These are phyloP conservation scores for Trichomonas tenax DNA, from an alignment of 208 protist genomes.

Conservation along the genomic window DNA sequence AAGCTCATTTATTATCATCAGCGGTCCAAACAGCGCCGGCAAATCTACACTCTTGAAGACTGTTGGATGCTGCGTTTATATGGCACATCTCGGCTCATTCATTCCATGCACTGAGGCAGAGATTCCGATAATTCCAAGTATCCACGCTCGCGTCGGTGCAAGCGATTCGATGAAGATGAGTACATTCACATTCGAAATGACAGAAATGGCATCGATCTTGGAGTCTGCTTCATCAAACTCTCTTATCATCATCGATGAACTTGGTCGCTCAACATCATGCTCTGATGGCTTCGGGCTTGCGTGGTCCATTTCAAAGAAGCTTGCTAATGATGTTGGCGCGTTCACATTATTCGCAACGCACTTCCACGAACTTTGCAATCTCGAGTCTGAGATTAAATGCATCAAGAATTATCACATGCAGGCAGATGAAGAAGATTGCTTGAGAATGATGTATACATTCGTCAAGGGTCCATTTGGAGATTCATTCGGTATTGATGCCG, in stretches of 20 bases:
- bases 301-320: conserved; percentile 83
- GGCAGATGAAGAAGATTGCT: conserved; percentile 24
- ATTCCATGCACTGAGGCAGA: conserved; percentile 68
- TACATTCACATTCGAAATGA: conserved; percentile 99
- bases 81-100: conserved; percentile 96
- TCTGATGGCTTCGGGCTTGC: conserved; percentile 98
- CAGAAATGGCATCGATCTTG: conserved; percentile 88
- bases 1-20: not conserved
- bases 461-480: conserved; percentile 49
- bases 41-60: conserved; percentile 75
- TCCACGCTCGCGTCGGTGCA: conserved; percentile 94
- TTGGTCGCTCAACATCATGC: conserved; percentile 93
- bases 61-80: conserved; percentile 75
- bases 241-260: conserved; percentile 94
- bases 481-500: conserved; percentile 67
- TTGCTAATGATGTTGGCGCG: conserved; percentile 30
- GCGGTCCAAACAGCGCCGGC: conserved; percentile 9
- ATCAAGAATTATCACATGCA: conserved; percentile 20
- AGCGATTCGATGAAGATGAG: conserved; percentile 73
- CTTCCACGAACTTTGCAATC: conserved; percentile 95
- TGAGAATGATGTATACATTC: conserved; percentile 47
- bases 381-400: conserved; percentile 37
- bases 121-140: conserved; percentile 62
- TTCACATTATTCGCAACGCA: conserved; percentile 91
- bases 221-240: conserved; percentile 65